Evolutionary conservation across 164 flowering plant genomes (phyloP), one percentile per base, ranked within the genome.

Genomic region (Chloranthus sessilifolius): DNA sequence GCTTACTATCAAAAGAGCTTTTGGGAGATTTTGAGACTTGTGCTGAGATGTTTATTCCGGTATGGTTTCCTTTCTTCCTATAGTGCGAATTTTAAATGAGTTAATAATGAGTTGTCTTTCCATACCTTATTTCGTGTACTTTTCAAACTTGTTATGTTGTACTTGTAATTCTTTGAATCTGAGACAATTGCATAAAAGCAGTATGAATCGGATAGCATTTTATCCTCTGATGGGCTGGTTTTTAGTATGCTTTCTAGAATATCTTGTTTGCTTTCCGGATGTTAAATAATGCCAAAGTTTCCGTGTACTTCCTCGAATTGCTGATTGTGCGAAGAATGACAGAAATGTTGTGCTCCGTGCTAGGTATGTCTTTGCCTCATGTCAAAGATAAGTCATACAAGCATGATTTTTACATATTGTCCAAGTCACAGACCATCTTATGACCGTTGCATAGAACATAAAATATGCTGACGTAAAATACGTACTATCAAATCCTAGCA

Each of bases 121-220:
- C 36, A 29, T 47, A 21, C 9, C n/a, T n/a, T n/a, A n/a, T n/a
- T 68, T 59, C 81, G 86, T 95, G 90, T 78, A 23, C 94, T 89
- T 68, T 89, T 89, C 77, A 89, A 86, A 85, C 81, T 89, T 59
- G 97, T 89, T 65, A 95, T 89, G 66, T 86, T 89, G 94, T 89
- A 41, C 94, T 86, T 64, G 95, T 89, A 53, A 89, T 89, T 73
- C 85, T 84, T 38, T 94, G 84, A 60, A 86, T 95, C 50, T 90
- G 95, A 11, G 97, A 89, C 73, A 86, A 80, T 74, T 89, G 97
- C 75, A 86, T 89, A 48, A 89, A 89, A 69, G 84, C 95, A 76
- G 97, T 86, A 74, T 48, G 44, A 38, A 14, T 49, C 5, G 15
- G 23, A 7, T 37, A n/a, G 14, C 29, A 35, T 23, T 37, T 37